Percentiles rank a stretch among this genome's conserved stretches.
These are phyloP conservation scores for Penicillium sp. DNA, from an alignment of 2,329 filamentous ascomycete species.

Conservation along the genomic window DNA sequence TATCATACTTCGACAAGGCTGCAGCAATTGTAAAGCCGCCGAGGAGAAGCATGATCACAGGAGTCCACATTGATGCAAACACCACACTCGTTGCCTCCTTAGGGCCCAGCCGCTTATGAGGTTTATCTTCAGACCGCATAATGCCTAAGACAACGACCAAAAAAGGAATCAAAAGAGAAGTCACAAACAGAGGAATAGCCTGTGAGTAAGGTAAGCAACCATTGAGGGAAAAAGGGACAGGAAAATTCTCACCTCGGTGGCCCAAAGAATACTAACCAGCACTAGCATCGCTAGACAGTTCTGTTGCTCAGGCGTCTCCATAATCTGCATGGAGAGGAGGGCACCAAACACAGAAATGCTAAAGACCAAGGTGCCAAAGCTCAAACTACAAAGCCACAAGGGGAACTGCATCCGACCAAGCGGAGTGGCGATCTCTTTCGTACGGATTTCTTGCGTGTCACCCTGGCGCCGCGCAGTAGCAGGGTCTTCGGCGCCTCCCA, in stretches of 20 bases:
- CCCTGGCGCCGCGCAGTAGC: slow-evolving; percentile 71
- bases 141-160: slow-evolving; percentile 82
- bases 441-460: slow-evolving; percentile 63
- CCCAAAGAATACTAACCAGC: slow-evolving; percentile 92
- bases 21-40: slow-evolving; percentile 95
- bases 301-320: slow-evolving; percentile 84
- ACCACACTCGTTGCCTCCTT: slow-evolving; percentile 77
- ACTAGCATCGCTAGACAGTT: slow-evolving; percentile 92
- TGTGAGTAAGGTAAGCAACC: slow-evolving; percentile 32
- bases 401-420: slow-evolving; percentile 72
- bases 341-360: slow-evolving; percentile 69
- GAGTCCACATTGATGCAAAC: slow-evolving; percentile 97
- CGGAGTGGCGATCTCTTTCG: slow-evolving; percentile 70
- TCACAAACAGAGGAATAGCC: slow-evolving; percentile 96
- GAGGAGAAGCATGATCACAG: slow-evolving; percentile 95
- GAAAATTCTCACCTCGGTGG: slow-evolving; percentile 67
- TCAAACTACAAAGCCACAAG: slow-evolving; percentile 74
- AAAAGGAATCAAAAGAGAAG: slow-evolving; percentile 88
- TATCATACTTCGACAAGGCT: slow-evolving; percentile 92
- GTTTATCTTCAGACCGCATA: slow-evolving; percentile 68
- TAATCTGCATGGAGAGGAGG: slow-evolving; percentile 70
- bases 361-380: slow-evolving; percentile 68
- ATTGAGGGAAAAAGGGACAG: background rate
- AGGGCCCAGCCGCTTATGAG: slow-evolving; percentile 65
- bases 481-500: slow-evolving; percentile 67